Base-by-base conservation (phyloP, 495 filamentous ascomycete species). In the Pyrenopolyporus hunteri region DNA sequence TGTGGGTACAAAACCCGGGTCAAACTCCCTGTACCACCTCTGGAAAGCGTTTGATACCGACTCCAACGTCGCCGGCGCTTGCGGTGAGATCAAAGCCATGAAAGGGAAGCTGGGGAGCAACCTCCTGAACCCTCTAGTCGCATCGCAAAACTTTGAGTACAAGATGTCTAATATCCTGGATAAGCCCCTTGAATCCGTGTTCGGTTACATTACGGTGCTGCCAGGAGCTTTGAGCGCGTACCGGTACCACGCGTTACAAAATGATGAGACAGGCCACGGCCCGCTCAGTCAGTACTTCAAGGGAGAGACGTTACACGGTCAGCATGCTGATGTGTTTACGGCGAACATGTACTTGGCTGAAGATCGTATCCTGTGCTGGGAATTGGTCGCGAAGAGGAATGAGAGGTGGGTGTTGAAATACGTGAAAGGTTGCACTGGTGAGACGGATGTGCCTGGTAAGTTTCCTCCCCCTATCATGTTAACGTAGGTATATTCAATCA, bases 151-250 rank as follows among this genome's bases (percentile, higher is more conserved):
- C 68, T 99, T 98, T 66, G 95, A 99, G 74, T 99, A 99, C 81
- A 99, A 99, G 78, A 97, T 98, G 93, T 96, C 91, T 5, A 99
- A 98, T 59, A 99, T 99, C 68, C 80, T 99, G 20, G 95, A 99
- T 70, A 98, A 98, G 74, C 95, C 95, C 3, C 78, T 99, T 17
- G 95, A 99, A 74, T 93, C 89, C 1, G 95, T 97, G 1, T 98
- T 99, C 68, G 95, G 95, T 2, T 98, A 98, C 67, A 98, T 98
- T 62, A 97, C 95, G 16, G 95, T 98, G 69, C 75, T 98, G 44
- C 95, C 95, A 1, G 95, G 95, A 67, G 95, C 95, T 3, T 80
- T 99, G 40, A 92, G 88, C 72, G 95, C 95, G 6, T 99, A 99
- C 69, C 85, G 95, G 23, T 99, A 94, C 72, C 95, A 97, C 64